A percentile compares a stretch with the other conserved stretches of the same genome.
Conservation (phyloP, 2,329 filamentous ascomycete species). For the Mycosphaerella arachidis region DNA sequence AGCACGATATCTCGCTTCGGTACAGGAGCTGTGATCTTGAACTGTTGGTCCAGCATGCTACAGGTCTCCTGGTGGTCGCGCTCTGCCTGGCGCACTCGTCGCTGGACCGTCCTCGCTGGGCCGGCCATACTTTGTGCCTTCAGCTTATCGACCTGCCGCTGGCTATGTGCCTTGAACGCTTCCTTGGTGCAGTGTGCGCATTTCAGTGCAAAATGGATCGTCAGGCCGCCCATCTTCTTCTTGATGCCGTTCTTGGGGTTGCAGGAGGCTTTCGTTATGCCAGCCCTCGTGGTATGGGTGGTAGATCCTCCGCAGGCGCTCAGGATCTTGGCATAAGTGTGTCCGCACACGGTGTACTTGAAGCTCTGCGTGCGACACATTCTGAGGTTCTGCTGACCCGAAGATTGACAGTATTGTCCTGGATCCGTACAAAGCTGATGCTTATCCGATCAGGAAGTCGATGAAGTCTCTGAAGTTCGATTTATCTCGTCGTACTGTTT, state of each 20-base stretch:
- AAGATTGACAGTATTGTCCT: not conserved
- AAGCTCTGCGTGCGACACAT: not conserved
- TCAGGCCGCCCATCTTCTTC: not conserved
- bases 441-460: not conserved
- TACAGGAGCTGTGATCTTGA: not conserved
- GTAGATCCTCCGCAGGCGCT: not conserved
- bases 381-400: not conserved
- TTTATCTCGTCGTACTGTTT: not conserved
- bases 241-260: not conserved
- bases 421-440: not conserved
- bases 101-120: not conserved
- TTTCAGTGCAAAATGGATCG: not conserved
- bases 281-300: not conserved
- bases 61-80: not conserved
- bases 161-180: not conserved
- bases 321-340: not conserved
- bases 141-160: not conserved
- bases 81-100: not conserved
- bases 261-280: not conserved
- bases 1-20: not conserved
- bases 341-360: not conserved
- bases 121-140: not conserved
- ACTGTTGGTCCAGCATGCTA: not conserved
- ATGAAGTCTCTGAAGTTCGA: not conserved
- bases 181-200: not conserved